Evolutionary conservation across 2,329 filamentous ascomycete genomes (phyloP).

Genomic region (Talaromyces verruculosus): DNA sequence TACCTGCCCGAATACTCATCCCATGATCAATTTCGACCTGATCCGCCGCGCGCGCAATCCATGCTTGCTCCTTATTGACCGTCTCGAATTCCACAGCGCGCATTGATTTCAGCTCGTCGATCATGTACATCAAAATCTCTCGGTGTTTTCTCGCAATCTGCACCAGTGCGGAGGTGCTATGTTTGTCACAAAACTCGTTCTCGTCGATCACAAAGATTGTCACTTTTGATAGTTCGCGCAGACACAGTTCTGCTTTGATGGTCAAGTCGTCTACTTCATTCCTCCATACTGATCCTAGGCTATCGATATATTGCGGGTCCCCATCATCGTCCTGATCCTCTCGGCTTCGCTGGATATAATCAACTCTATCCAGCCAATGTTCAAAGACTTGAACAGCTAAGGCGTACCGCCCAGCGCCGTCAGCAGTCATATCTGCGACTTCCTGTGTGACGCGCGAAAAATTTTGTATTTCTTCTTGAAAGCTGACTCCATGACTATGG

Average conservation of each 20-base stretch:
- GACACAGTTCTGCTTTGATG: conserved; percentile 37
- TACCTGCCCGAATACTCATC: neutral
- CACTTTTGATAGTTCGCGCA: conserved; percentile 38
- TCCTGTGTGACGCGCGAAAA: conserved; percentile 44
- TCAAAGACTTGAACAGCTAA: conserved; percentile 36
- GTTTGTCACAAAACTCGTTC: conserved; percentile 26
- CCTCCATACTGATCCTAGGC: conserved; percentile 37
- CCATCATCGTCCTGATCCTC: neutral
- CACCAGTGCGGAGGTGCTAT: conserved; percentile 28
- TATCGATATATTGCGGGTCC: conserved; percentile 35
- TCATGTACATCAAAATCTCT: conserved; percentile 36
- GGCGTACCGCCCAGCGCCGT: conserved; percentile 32
- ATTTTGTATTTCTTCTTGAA: conserved; percentile 40
- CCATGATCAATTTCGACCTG: conserved; percentile 7
- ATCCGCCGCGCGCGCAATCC: conserved; percentile 34
- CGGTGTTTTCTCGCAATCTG: conserved; percentile 32
- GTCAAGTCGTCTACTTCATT: conserved; percentile 33
- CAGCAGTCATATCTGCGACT: conserved; percentile 34
- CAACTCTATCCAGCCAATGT: conserved; percentile 36
- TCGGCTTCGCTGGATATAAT: conserved; percentile 28
- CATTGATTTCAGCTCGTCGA: conserved; percentile 39
- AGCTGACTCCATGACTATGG: conserved; percentile 31
- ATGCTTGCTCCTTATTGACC: conserved; percentile 35
- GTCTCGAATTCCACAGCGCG: conserved; percentile 38
- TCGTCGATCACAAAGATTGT: conserved; percentile 34